Evolutionary conservation across 129 eudicot genomes (phyloP).

Genomic region (Centella asiatica): DNA sequence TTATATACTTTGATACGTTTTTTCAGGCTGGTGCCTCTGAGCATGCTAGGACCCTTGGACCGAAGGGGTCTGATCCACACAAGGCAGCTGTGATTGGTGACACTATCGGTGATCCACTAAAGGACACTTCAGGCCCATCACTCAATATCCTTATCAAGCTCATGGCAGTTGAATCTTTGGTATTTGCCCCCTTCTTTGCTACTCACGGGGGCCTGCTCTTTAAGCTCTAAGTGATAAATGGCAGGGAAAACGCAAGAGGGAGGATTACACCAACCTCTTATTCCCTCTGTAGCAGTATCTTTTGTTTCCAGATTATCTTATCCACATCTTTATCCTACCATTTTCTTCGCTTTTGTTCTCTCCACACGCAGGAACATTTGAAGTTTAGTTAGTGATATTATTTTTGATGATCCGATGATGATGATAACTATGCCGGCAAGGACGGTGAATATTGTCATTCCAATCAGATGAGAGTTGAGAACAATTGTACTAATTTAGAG

Average conservation of each 20-base stretch:
- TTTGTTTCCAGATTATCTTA: neutral
- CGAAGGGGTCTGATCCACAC: conserved; percentile 90
- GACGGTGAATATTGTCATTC: conserved; percentile 1
- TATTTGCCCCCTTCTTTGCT: conserved; percentile 90
- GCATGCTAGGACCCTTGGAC: conserved; percentile 78
- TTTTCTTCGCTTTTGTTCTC: neutral
- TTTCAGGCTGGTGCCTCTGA: conserved; percentile 85
- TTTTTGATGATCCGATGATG: conserved; percentile 23
- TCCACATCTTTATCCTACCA: neutral
- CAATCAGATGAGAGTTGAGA: conserved; percentile 7
- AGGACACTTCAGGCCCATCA: conserved; percentile 92
- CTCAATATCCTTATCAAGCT: conserved; percentile 87
- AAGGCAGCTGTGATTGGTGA: conserved; percentile 93
- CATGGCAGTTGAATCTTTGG: conserved; percentile 91
- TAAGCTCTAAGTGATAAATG: conserved; percentile 26
- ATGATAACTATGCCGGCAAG: conserved; percentile 12
- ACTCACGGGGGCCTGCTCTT: conserved; percentile 81
- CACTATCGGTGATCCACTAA: conserved; percentile 84
- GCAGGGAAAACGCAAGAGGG: neutral
- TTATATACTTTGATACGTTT: neutral
- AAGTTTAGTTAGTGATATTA: conserved; percentile 19
- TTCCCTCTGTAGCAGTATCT: conserved; percentile 11
- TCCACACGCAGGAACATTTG: neutral
- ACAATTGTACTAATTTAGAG: conserved; percentile 2
- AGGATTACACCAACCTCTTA: conserved; percentile 3